Conservation (phyloP, 2,329 filamentous ascomycete genomes). For the Xylaria sp. region DNA sequence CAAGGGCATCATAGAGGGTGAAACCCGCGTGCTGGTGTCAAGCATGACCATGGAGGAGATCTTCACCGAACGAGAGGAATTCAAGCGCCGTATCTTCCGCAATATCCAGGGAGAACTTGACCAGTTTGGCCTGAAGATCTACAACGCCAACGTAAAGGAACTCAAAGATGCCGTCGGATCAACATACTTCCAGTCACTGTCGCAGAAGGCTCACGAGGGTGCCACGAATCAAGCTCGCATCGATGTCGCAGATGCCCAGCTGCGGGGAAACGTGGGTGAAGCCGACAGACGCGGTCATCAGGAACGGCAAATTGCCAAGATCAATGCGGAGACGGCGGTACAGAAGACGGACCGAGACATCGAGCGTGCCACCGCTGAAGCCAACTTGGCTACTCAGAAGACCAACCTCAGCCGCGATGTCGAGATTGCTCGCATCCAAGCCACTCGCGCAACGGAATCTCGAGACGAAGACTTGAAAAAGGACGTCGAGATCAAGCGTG, state of each 20-base stretch:
- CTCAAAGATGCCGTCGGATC: slow-evolving; percentile 83
- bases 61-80: slow-evolving; percentile 79
- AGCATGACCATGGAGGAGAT: slow-evolving; percentile 96
- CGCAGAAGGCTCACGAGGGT: slow-evolving; percentile 85
- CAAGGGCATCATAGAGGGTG: slow-evolving; percentile 90
- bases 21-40: slow-evolving; percentile 83
- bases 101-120: slow-evolving; percentile 83
- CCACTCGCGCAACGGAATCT: slow-evolving; percentile 76
- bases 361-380: slow-evolving; percentile 82
- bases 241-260: slow-evolving; percentile 73
- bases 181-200: slow-evolving; percentile 85
- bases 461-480: slow-evolving; percentile 84
- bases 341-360: slow-evolving; percentile 86
- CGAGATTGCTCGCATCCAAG: slow-evolving; percentile 79
- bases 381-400: slow-evolving; percentile 77
- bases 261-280: slow-evolving; percentile 78
- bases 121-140: slow-evolving; percentile 82
- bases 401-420: slow-evolving; percentile 79
- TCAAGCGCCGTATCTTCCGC: slow-evolving; percentile 78
- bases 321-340: slow-evolving; percentile 79
- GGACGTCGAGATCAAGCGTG: slow-evolving; percentile 80
- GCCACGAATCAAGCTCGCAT: slow-evolving; percentile 81
- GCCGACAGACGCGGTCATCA: slow-evolving; percentile 81
- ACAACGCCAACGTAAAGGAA: slow-evolving; percentile 83
- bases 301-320: slow-evolving; percentile 88